These are phyloP conservation scores for Saccharomyces paradoxus DNA, from an alignment of 805 yeast genomes.

Conservation along the genomic window DNA sequence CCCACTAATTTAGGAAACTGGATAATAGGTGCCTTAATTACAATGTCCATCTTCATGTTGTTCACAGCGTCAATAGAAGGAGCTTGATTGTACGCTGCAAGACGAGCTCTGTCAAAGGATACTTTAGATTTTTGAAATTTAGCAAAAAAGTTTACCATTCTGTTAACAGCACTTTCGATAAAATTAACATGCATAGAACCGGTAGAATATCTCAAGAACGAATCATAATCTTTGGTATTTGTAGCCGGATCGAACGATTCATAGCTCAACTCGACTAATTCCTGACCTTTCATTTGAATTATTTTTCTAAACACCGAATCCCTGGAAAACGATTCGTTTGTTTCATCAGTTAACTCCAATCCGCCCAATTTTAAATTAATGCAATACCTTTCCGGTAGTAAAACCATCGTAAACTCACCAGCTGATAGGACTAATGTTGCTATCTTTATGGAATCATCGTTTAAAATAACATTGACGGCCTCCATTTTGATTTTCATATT, in stretches of 20 bases:
- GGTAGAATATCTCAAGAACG: slow-evolving; percentile 36
- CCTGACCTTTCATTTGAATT: slow-evolving; percentile 69
- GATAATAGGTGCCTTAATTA: slow-evolving; percentile 73
- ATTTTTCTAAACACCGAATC: slow-evolving; percentile 56
- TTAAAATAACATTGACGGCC: slow-evolving; percentile 64
- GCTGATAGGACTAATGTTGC: slow-evolving; percentile 72
- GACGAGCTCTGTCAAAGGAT: slow-evolving; percentile 82
- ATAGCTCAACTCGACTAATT: slow-evolving; percentile 69
- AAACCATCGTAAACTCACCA: slow-evolving; percentile 56
- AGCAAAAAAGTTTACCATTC: slow-evolving; percentile 56
- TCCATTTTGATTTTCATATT: slow-evolving; percentile 60
- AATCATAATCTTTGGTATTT: slow-evolving; percentile 39
- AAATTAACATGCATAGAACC: slow-evolving; percentile 73
- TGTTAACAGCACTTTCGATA: slow-evolving; percentile 70
- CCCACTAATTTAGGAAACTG: slow-evolving; percentile 60
- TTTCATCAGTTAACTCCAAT: slow-evolving; percentile 66
- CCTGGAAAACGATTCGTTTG: slow-evolving; percentile 51
- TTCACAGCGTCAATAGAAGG: slow-evolving; percentile 44
- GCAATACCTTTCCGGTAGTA: slow-evolving; percentile 72
- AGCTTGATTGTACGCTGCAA: slow-evolving; percentile 80
- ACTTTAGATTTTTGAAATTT: slow-evolving; percentile 80
- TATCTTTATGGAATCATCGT: slow-evolving; percentile 74
- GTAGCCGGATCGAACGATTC: slow-evolving; percentile 65
- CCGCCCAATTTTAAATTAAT: slow-evolving; percentile 70
- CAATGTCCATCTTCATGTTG: slow-evolving; percentile 61